phyloP scores from a whole-genome alignment of 2,329 filamentous ascomycete genomes.

The Fusarium sp. region DNA sequence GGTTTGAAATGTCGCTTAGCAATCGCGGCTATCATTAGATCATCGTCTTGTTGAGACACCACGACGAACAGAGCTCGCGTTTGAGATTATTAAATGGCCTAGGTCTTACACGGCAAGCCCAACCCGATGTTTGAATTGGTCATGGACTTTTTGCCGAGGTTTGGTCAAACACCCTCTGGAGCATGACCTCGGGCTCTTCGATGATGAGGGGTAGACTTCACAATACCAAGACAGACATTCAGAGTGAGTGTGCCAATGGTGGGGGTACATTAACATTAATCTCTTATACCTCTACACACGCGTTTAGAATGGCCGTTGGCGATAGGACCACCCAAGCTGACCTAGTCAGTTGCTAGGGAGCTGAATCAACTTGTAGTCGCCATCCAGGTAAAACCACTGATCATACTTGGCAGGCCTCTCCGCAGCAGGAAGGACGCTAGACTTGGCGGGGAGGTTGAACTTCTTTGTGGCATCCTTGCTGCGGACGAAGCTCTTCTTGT shows the following conservation, averaged over 20 bases:
- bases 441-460: constrained; percentile 48
- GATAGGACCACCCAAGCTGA: too few relatives aligned
- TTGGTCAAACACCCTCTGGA: not conserved
- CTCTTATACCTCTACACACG: not conserved
- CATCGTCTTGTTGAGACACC: not conserved
- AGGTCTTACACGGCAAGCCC: not conserved
- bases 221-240: not conserved
- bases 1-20: not conserved
- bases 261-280: not conserved
- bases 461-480: constrained; percentile 47
- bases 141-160: not conserved
- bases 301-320: not conserved
- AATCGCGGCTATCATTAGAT: not conserved
- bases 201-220: not conserved
- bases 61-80: not conserved
- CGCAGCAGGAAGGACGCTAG: constrained; percentile 46
- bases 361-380: constrained; percentile 47
- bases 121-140: not conserved
- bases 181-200: not conserved
- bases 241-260: not conserved
- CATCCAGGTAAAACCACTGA: constrained; percentile 54
- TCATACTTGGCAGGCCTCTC: constrained; percentile 49
- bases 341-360: constrained; percentile 27
- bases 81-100: not conserved
- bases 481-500: constrained; percentile 49